A percentile compares a stretch with the other conserved stretches of the same genome.
phyloP scores from a whole-genome alignment of 2,329 filamentous ascomycete species.

The Cylindrodendrum hubeiense region DNA sequence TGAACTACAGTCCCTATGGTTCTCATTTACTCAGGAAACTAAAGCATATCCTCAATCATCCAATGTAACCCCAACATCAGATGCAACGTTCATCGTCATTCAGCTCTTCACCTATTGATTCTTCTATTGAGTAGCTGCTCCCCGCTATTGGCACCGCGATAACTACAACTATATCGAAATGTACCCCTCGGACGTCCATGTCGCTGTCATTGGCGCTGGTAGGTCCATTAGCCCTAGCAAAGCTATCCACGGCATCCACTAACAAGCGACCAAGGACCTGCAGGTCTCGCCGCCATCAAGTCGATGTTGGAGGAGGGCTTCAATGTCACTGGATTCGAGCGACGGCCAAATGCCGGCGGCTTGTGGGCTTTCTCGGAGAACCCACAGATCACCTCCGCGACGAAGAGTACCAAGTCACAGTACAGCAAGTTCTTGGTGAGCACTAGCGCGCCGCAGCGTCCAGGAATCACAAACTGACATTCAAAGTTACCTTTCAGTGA shows the following conservation, averaged over 20 bases:
- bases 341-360: constrained; percentile 38
- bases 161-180: too few species aligned
- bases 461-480: background rate
- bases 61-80: too few species aligned
- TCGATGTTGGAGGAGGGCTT: constrained; percentile 41
- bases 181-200: constrained; percentile 21
- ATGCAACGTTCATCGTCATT: background rate
- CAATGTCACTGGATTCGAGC: constrained; percentile 39
- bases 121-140: background rate
- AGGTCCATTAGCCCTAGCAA: background rate
- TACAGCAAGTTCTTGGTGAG: constrained; percentile 43
- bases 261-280: constrained; percentile 28
- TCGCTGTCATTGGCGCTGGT: constrained; percentile 41
- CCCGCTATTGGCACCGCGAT: background rate
- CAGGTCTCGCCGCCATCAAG: constrained; percentile 40
- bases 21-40: too few species aligned
- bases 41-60: too few species aligned
- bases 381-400: constrained; percentile 36
- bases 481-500: constrained; percentile 37
- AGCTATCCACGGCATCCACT: background rate
- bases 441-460: background rate
- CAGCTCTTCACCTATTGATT: background rate
- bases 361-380: constrained; percentile 40
- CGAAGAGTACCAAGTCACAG: constrained; percentile 33
- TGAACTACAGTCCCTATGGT: too few species aligned